These are phyloP conservation scores for Alternaria angustiovoidea DNA, from an alignment of 2,329 filamentous ascomycete genomes.

Conservation along the genomic window DNA sequence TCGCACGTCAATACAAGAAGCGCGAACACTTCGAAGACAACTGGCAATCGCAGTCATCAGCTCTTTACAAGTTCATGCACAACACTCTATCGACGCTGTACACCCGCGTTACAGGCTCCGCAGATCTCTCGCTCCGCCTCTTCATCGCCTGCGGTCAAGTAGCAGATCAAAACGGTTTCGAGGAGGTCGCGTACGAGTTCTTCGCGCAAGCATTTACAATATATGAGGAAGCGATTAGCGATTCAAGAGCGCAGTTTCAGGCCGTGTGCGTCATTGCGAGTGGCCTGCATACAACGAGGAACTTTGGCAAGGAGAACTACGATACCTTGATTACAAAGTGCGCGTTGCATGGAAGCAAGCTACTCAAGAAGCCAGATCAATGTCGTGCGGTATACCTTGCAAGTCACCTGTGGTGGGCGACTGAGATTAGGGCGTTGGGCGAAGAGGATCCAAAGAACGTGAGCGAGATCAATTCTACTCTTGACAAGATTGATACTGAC, in stretches of 20 bases:
- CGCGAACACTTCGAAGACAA: conserved; percentile 87
- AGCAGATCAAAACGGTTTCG: conserved; percentile 87
- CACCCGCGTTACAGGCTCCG: conserved; percentile 82
- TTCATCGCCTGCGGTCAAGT: conserved; percentile 94
- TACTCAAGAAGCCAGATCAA: conserved; percentile 97
- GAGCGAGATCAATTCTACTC: conserved; percentile 49
- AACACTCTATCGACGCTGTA: conserved; percentile 86
- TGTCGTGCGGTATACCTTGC: conserved; percentile 96
- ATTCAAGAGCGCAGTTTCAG: conserved; percentile 97
- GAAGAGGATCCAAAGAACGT: conserved; percentile 85
- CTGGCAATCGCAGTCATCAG: conserved; percentile 76
- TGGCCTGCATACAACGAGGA: conserved; percentile 84
- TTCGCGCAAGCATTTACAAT: conserved; percentile 98
- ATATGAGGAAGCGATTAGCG: conserved; percentile 95
- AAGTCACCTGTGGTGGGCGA: conserved; percentile 98
- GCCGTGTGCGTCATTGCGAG: conserved; percentile 94
- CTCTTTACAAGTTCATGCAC: conserved; percentile 95
- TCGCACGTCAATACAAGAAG: conserved; percentile 86
- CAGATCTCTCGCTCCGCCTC: conserved; percentile 86
- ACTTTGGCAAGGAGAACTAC: conserved; percentile 97
- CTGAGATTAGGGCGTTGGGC: conserved; percentile 76
- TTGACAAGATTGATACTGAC: conserved; percentile 16
- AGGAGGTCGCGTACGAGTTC: conserved; percentile 97
- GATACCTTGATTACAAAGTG: conserved; percentile 98
- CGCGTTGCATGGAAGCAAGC: conserved; percentile 93